Conservation (phyloP, 352 stramenopile species). For the Pythium rhizo-oryzae region DNA sequence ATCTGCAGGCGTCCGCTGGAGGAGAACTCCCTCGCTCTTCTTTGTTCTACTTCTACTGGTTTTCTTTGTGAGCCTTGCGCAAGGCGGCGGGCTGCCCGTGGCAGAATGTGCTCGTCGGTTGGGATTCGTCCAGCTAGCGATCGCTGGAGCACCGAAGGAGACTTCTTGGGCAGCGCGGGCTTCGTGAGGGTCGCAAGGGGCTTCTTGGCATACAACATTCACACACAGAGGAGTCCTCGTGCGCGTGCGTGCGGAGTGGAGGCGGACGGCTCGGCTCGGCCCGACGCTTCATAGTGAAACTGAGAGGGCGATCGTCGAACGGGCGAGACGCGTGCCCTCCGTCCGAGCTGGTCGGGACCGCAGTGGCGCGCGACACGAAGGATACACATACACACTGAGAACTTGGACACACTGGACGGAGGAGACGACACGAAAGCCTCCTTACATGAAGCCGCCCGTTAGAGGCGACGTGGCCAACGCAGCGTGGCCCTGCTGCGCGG, state of each 20-base stretch:
- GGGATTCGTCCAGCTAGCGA: slow-evolving; percentile 4
- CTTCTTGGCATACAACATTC: background rate
- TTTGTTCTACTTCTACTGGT: slow-evolving; percentile 13
- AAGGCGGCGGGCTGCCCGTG: no score
- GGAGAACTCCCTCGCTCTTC: background rate
- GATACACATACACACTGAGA: slow-evolving; percentile 4
- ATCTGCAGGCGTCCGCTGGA: slow-evolving; percentile 17
- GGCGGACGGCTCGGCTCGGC: no score
- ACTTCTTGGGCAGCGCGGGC: no score
- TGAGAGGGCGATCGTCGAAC: background rate
- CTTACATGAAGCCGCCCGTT: slow-evolving; percentile 27
- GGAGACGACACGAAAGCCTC: no score
- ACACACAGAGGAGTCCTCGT: background rate
- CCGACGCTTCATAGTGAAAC: background rate
- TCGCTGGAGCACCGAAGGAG: background rate
- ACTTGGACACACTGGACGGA: background rate
- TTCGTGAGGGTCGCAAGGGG: background rate
- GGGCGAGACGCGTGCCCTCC: no score
- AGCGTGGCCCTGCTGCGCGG: slow-evolving; percentile 16
- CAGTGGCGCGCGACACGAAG: background rate
- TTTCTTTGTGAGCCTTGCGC: background rate
- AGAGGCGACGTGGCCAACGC: slow-evolving; percentile 8
- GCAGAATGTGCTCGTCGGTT: background rate
- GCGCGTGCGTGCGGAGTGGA: no score
- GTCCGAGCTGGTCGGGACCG: background rate